phyloP scores from a whole-genome alignment of 805 yeast species.

The Grigorovia jiainica region DNA sequence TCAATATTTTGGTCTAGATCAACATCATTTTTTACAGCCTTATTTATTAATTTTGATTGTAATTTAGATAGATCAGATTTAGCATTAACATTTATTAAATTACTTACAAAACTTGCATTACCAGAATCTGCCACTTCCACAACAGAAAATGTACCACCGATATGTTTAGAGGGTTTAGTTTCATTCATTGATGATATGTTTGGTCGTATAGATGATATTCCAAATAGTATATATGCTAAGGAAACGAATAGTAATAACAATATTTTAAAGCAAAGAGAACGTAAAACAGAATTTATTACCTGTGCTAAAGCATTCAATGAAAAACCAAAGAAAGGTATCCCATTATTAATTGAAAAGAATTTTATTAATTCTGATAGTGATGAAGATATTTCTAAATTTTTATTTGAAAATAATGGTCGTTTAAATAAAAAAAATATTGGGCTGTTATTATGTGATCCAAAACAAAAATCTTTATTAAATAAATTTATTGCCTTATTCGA shows the following conservation, averaged over 20 bases:
- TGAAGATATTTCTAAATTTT: slow-evolving; percentile 62
- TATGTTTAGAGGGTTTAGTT: slow-evolving; percentile 81
- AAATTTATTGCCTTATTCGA: slow-evolving; percentile 65
- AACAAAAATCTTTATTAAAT: slow-evolving; percentile 47
- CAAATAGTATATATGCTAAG: slow-evolving; percentile 17
- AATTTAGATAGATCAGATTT: slow-evolving; percentile 80
- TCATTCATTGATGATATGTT: slow-evolving; percentile 57
- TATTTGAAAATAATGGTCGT: slow-evolving; percentile 69
- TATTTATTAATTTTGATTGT: slow-evolving; percentile 83
- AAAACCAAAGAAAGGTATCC: slow-evolving; percentile 69
- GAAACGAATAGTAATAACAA: slow-evolving; percentile 14
- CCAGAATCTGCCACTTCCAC: slow-evolving; percentile 78
- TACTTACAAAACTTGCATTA: slow-evolving; percentile 66
- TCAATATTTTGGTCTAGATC: slow-evolving; percentile 76
- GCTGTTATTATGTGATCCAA: slow-evolving; percentile 71
- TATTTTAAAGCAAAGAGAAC: slow-evolving; percentile 28
- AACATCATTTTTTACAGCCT: slow-evolving; percentile 62
- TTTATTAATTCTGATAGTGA: slow-evolving; percentile 49
- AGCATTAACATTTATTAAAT: slow-evolving; percentile 54
- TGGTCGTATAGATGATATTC: slow-evolving; percentile 30
- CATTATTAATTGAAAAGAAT: slow-evolving; percentile 50
- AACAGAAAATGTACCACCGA: slow-evolving; percentile 84
- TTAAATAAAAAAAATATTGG: slow-evolving; percentile 85
- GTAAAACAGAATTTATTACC: slow-evolving; percentile 65
- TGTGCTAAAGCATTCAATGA: slow-evolving; percentile 71